Evolutionary conservation across 768 basidiomycete species (phyloP).

Genomic region (Lentinula edodes): DNA sequence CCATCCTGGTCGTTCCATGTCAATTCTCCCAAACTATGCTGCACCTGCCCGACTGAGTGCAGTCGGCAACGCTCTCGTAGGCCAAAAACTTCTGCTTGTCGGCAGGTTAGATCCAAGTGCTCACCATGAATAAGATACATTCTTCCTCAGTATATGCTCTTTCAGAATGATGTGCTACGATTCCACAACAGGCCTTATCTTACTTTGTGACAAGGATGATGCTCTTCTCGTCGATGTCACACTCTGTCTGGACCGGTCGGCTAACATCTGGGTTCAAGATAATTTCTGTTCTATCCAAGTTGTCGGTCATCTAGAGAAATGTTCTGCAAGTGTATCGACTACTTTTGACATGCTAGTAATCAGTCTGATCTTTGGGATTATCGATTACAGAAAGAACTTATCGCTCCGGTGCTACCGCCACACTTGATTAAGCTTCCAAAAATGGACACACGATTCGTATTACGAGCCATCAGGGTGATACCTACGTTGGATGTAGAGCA

Average conservation of each 20-base stretch:
- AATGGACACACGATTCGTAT: constrained; percentile 39
- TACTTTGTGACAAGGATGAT: constrained; percentile 44
- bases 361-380: background rate
- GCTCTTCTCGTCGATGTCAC: constrained; percentile 54
- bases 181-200: constrained; percentile 33
- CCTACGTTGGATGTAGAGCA: constrained; percentile 44
- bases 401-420: constrained; percentile 37
- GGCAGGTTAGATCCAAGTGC: constrained; percentile 37
- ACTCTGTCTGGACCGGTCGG: constrained; percentile 40
- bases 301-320: constrained; percentile 52
- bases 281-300: constrained; percentile 45
- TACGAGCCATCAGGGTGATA: constrained; percentile 50
- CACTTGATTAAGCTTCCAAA: constrained; percentile 28
- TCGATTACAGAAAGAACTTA: constrained; percentile 28
- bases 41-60: constrained; percentile 35
- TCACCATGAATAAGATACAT: constrained; percentile 11
- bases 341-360: constrained; percentile 20
- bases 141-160: constrained; percentile 5
- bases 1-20: constrained; percentile 26
- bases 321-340: constrained; percentile 25
- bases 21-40: constrained; percentile 45
- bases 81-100: constrained; percentile 52
- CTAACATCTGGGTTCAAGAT: constrained; percentile 45
- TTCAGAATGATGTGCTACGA: constrained; percentile 57
- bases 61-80: constrained; percentile 31